These are phyloP conservation scores for Salix purpurea DNA, from an alignment of 345 rosid genomes.

Conservation along the genomic window DNA sequence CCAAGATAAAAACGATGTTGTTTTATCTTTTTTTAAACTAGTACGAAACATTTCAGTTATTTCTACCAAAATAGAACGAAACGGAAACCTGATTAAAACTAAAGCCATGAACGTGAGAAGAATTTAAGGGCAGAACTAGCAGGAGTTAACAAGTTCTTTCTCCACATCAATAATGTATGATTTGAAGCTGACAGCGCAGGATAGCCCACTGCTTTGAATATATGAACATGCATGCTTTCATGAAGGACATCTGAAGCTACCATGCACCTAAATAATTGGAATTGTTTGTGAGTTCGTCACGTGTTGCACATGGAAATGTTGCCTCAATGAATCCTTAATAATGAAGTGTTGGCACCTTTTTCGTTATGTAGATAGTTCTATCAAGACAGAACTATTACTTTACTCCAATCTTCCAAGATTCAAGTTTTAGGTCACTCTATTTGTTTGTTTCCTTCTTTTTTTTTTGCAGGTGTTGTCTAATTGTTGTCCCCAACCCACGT, in stretches of 20 bases:
- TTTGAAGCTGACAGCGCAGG: neutral
- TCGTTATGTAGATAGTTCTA: neutral
- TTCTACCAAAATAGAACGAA: no score
- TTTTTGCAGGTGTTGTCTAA: no score
- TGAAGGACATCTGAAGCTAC: neutral
- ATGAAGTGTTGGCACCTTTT: neutral
- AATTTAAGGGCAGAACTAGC: neutral
- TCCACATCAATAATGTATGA: neutral
- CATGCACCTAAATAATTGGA: neutral
- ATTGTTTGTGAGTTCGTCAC: neutral
- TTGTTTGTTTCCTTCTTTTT: no score
- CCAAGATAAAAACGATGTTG: no score
- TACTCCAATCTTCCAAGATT: no score
- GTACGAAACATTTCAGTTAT: no score
- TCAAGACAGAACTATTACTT: neutral
- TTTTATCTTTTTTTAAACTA: no score
- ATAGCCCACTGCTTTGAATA: neutral
- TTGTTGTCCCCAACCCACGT: no score
- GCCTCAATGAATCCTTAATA: neutral
- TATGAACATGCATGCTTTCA: neutral
- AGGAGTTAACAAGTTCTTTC: neutral
- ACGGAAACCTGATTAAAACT: neutral
- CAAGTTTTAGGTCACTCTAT: neutral
- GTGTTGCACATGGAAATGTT: conserved; percentile 4
- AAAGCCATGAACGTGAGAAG: neutral